These are phyloP conservation scores for Waltergamsia citrina DNA, from an alignment of 2,329 filamentous ascomycete species.

Conservation along the genomic window DNA sequence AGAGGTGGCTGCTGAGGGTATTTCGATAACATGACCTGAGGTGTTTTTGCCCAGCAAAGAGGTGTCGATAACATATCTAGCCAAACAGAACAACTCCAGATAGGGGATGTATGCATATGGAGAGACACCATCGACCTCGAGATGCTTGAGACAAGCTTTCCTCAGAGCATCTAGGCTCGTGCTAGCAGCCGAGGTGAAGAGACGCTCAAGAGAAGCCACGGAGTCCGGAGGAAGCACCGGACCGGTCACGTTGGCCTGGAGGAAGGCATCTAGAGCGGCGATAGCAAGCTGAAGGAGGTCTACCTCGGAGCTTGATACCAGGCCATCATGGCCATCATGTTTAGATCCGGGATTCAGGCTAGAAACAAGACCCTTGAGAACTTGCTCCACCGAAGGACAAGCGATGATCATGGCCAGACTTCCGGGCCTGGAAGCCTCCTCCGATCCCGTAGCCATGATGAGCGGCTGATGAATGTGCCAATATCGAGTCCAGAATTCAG, in stretches of 20 bases:
- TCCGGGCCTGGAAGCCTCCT: too few species aligned
- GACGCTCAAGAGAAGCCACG: constrained; percentile 15
- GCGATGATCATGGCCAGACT: too few species aligned
- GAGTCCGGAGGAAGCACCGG: constrained; percentile 50
- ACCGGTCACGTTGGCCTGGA: constrained; percentile 83
- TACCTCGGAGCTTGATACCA: too few species aligned
- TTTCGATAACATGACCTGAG: constrained; percentile 12
- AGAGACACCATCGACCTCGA: constrained; percentile 77
- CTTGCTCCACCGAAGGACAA: too few species aligned
- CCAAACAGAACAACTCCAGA: constrained; percentile 74
- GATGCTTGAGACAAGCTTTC: constrained; percentile 51
- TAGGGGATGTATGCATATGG: constrained; percentile 78
- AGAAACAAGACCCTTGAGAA: too few species aligned
- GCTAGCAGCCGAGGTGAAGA: constrained; percentile 31
- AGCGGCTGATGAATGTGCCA: too few species aligned
- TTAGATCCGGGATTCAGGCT: too few species aligned
- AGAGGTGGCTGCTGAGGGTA: constrained; percentile 12
- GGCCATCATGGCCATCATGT: too few species aligned
- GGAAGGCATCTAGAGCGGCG: constrained; percentile 57
- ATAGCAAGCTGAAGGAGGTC: constrained; percentile 13
- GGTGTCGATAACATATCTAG: constrained; percentile 38
- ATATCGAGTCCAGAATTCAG: too few species aligned
- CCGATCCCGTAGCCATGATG: too few species aligned
- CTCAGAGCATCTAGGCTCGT: constrained; percentile 30
- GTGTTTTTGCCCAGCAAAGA: constrained; percentile 11